Evolutionary conservation across 225 moss, liverwort and hornwort species (phyloP), one percentile per base, ranked within the genome.

Genomic region (Rhytidiadelphus loreus): DNA sequence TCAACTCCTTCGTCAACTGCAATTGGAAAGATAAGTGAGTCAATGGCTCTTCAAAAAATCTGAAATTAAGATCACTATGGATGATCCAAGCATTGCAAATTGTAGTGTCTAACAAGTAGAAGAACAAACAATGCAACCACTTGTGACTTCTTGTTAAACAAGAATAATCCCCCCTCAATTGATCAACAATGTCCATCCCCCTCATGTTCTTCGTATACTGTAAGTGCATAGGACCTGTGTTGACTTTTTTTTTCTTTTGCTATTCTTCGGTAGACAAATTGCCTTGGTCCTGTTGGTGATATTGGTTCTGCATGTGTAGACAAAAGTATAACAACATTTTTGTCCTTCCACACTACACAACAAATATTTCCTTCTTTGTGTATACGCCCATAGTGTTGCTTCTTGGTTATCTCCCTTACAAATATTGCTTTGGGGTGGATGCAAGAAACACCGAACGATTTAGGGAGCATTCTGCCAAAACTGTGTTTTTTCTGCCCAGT

Each of bases 211-310:
- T 0, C 6, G 48, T 48, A 7, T 82, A 82, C 6, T 82, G 24
- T 7, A 64, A n/a, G n/a, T n/a, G n/a, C n/a, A n/a, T n/a, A n/a
- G n/a, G n/a, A 50, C 64, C 4, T 0, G 16, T 82, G 1, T 16
- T 4, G 9, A 82, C 33, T 46, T 62, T 15, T 7, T 24, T 8
- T 5, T 9, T 35, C 9, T 8, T 52, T 10, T 25, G 23, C 11
- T 58, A 80, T 25, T 33, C 24, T 64, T 7, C 1, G 3, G 1
- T 23, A 16, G 1, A 63, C 46, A 25, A 65, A 64, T 15, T 33
- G 13, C 9, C 7, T 46, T 14, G 9, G 0, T 46, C 37, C 11
- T 4, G 5, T 1, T 4, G 9, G 15, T 50, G 37, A 37, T 1
- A 50, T 37, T 0, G 11, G 4, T 22, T 50, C 6, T 0, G 10